These are phyloP conservation scores for Psidium friedrichsthalianum DNA, from an alignment of 345 rosid species.

Conservation along the genomic window DNA sequence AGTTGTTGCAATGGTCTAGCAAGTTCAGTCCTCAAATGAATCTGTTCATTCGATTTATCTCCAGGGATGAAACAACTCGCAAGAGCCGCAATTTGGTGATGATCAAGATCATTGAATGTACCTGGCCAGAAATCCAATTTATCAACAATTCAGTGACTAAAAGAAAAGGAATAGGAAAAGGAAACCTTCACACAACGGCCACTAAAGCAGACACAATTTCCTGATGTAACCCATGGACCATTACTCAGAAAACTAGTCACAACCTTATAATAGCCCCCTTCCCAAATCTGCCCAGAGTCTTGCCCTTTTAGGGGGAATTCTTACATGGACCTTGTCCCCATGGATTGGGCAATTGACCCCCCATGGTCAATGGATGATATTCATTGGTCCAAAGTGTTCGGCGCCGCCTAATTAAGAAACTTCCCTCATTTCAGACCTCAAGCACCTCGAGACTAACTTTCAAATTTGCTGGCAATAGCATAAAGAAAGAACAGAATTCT, in stretches of 20 bases:
- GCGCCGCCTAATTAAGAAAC: not conserved
- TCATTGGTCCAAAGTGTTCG: not conserved
- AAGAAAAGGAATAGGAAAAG: not conserved
- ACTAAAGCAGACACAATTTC: not conserved
- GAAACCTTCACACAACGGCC: not conserved
- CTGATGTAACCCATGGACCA: not conserved
- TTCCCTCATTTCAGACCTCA: not conserved
- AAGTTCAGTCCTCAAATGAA: constrained; percentile 77
- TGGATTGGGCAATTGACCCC: not conserved
- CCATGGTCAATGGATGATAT: not conserved
- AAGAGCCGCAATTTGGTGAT: constrained; percentile 94
- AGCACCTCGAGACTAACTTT: not conserved
- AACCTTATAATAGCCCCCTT: not conserved
- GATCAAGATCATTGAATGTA: constrained; percentile 91
- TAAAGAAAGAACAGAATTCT: not conserved
- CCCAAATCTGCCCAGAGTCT: not conserved
- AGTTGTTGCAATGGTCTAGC: constrained; percentile 92
- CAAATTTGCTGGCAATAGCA: not conserved
- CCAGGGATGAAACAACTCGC: constrained; percentile 99
- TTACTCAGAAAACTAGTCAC: not conserved
- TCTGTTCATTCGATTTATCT: constrained; percentile 85
- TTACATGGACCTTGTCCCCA: not conserved
- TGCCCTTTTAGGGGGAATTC: not conserved
- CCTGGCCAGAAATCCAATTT: constrained; percentile 36
- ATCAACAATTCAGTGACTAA: not conserved